Base-by-base conservation (phyloP, 768 basidiomycete genomes). In the Gymnopilus dilepis region DNA sequence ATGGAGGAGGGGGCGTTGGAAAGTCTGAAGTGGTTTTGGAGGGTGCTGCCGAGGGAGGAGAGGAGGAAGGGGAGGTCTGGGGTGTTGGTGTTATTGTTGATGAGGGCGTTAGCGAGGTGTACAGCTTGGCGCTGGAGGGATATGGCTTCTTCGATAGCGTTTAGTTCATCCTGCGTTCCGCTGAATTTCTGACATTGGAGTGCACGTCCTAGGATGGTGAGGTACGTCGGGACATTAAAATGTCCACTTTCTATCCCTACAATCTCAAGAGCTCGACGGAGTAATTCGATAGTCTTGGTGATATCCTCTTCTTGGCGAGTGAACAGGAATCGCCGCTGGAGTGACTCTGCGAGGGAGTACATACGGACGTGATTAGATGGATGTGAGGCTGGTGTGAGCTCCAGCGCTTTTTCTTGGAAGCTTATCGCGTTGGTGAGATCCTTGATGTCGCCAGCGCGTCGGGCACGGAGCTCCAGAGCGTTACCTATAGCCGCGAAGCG, bases 401-500 rank as follows among this genome's bases (percentile, higher is more conserved):
- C 21, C 26, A 55, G 24, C 8, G 33, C 53, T 13, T 37, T 45
- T 13, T 19, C 28, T 19, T 33, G 60, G n/a, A 55, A 28, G 6
- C 12, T 34, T 22, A 61, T 61, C 15, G 60, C 53, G 9, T 48
- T 19, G 24, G 19, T n/a, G 33, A 61, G 56, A 61, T 48, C 53
- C 26, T 17, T 24, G 3, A 34, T 8, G 9, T 48, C 45, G 21
- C 43, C 42, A 11, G 42, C 34, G 30, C 34, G 45, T 21, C 31
- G 21, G 37, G 48, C 47, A 11, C 43, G 56, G 34, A 30, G 34
- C 13, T 52, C 24, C 24, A 43, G 30, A n/a, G 47, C 58, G 33
- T 45, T 52, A 43, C 62, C 62, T 12, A 63, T 57, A 24, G 26
- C 43, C 31, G 45, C 45, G 19, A 62, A 38, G 6, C 26, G n/a